A percentile compares a stretch with the other conserved stretches of the same genome.
These are phyloP conservation scores for Coemansia sp. DNA, from an alignment of 192 early-diverging fungal species.

Conservation along the genomic window DNA sequence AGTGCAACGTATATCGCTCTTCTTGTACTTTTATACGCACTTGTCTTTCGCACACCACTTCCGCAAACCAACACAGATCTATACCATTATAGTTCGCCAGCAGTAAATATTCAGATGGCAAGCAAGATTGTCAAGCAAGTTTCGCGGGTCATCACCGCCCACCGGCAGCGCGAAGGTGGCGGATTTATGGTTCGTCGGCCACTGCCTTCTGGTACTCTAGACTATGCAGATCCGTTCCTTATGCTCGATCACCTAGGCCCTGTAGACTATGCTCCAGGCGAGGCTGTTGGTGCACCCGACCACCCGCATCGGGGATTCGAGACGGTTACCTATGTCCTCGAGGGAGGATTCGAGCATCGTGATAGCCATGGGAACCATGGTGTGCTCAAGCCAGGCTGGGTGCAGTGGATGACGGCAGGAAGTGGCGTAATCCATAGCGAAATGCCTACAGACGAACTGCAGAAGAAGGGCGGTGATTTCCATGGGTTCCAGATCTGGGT, in stretches of 20 bases:
- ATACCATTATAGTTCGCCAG: background rate
- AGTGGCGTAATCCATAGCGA: constrained; percentile 74
- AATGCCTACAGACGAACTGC: constrained; percentile 58
- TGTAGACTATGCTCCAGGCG: constrained; percentile 54
- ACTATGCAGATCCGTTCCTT: constrained; percentile 86
- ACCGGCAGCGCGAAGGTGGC: constrained; percentile 69
- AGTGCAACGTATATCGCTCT: constrained; percentile 16
- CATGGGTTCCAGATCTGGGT: constrained; percentile 75
- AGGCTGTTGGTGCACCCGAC: constrained; percentile 63
- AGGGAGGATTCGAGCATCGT: constrained; percentile 69
- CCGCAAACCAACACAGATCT: background rate
- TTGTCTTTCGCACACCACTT: constrained; percentile 17
- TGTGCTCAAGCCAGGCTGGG: constrained; percentile 62
- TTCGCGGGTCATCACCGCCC: constrained; percentile 40
- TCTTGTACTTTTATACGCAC: constrained; percentile 47
- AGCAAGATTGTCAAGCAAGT: constrained; percentile 47
- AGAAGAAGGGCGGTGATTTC: constrained; percentile 45
- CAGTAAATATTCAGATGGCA: constrained; percentile 20
- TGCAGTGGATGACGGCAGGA: constrained; percentile 82
- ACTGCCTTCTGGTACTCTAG: constrained; percentile 64
- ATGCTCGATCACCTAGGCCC: constrained; percentile 76
- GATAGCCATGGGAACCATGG: constrained; percentile 77
- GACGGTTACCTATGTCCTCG: constrained; percentile 71
- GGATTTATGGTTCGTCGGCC: constrained; percentile 80
- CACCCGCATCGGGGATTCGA: constrained; percentile 84